Percentiles rank a stretch among this genome's conserved stretches.
Evolutionary conservation across 2,329 filamentous ascomycete species (phyloP).

Genomic region (Phialophora tarda): DNA sequence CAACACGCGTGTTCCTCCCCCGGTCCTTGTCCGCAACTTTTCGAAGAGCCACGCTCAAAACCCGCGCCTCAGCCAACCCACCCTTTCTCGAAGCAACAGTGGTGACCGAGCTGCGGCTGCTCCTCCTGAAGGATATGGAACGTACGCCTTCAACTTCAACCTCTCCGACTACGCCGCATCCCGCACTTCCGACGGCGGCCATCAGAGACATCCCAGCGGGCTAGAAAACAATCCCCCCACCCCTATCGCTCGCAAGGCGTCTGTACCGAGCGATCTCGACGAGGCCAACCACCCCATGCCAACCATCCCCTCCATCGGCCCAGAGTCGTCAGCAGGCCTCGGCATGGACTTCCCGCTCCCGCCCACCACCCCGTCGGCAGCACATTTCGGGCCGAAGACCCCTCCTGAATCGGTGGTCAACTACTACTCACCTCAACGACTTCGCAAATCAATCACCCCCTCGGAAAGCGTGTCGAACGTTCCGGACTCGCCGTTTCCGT

Average conservation of each 20-base stretch:
- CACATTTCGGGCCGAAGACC: constrained; percentile 18
- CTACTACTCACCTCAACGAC: constrained; percentile 9
- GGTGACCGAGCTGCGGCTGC: not conserved
- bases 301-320: not conserved
- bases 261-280: not conserved
- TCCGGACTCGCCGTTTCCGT: constrained; percentile 24
- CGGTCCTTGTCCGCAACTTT: constrained; percentile 5
- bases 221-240: constrained; percentile 28
- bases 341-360: constrained; percentile 12
- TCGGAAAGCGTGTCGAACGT: constrained; percentile 34
- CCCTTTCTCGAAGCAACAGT: constrained; percentile 5
- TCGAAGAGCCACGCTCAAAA: not conserved
- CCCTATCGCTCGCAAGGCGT: not conserved
- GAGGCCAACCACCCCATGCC: not conserved
- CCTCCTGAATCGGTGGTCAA: constrained; percentile 18
- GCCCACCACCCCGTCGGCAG: constrained; percentile 12
- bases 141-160: not conserved
- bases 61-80: not conserved
- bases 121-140: not conserved
- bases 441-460: constrained; percentile 31
- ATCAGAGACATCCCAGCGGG: constrained; percentile 20
- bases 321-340: not conserved
- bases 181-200: not conserved
- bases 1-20: constrained; percentile 8
- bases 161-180: not conserved